Conservation (phyloP, 129 eudicot genomes). For the Kitagawia praeruptora region DNA sequence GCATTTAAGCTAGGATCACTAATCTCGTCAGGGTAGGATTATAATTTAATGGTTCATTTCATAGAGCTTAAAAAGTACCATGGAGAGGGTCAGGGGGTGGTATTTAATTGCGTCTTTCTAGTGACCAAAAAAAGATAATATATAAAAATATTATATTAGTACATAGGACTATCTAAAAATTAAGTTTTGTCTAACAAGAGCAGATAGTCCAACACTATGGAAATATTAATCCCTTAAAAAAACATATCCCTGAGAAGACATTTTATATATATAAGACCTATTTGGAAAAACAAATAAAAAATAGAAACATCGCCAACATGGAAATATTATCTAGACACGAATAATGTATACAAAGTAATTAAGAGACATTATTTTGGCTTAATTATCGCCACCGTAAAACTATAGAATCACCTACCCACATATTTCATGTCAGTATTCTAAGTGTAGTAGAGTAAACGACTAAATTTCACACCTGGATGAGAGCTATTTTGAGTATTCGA, state of each 20-base stretch:
- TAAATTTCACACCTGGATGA: constrained; percentile 36
- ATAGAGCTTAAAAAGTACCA: neutral
- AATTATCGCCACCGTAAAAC: neutral
- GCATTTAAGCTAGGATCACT: neutral
- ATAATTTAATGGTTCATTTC: neutral
- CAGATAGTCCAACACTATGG: neutral
- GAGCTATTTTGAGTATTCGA: constrained; percentile 36
- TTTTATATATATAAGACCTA: neutral
- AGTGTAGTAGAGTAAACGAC: neutral
- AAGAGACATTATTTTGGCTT: neutral
- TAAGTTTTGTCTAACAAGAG: neutral
- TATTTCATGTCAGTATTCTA: neutral
- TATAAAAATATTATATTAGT: neutral
- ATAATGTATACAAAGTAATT: neutral
- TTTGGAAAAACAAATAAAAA: neutral
- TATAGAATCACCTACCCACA: neutral
- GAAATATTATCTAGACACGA: neutral
- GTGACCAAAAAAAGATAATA: neutral
- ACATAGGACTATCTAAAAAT: neutral
- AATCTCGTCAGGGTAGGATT: neutral
- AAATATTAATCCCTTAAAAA: neutral
- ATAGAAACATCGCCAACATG: neutral
- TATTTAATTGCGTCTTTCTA: neutral
- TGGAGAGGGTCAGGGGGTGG: neutral
- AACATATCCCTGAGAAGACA: neutral